These are phyloP conservation scores for Sporodiniella umbellata DNA, from an alignment of 371 early-diverging fungal species.

Conservation along the genomic window DNA sequence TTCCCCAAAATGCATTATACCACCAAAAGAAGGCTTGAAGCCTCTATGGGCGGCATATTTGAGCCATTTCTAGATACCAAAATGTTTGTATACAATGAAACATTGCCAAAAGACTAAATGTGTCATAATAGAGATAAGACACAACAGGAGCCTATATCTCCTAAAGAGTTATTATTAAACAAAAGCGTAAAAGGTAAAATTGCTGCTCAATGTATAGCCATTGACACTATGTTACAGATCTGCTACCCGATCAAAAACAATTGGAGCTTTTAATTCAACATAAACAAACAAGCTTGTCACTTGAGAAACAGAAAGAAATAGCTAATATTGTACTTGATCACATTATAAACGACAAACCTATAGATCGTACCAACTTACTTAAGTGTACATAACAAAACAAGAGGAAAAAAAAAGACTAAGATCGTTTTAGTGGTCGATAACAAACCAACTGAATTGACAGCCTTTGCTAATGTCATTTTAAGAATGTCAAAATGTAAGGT, in stretches of 20 bases:
- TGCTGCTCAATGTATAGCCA: background rate
- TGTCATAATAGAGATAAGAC: conserved; percentile 1
- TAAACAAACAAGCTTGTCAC: conserved; percentile 17
- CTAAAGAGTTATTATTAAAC: conserved; percentile 6
- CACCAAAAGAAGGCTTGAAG: conserved; percentile 16
- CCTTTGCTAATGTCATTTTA: conserved; percentile 20
- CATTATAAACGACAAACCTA: conserved; percentile 7
- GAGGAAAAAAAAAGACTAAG: background rate
- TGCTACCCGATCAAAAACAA: conserved; percentile 34
- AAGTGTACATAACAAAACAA: conserved; percentile 10
- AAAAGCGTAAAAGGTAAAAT: conserved; percentile 17
- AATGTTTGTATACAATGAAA: background rate
- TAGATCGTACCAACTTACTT: conserved; percentile 6
- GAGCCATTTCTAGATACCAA: conserved; percentile 36
- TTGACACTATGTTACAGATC: conserved; percentile 2
- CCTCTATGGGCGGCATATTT: conserved; percentile 38
- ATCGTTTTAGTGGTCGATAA: conserved; percentile 16
- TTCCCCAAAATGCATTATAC: conserved; percentile 11
- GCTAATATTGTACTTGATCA: conserved; percentile 10
- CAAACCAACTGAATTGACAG: conserved; percentile 13
- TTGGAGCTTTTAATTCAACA: conserved; percentile 19
- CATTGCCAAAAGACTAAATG: background rate
- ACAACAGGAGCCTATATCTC: conserved; percentile 2
- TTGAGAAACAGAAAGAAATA: conserved; percentile 29
- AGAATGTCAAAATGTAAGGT: conserved; percentile 23